These are phyloP conservation scores for Aspergillus saccharolyticus DNA, from an alignment of 495 filamentous ascomycete species.

Conservation along the genomic window DNA sequence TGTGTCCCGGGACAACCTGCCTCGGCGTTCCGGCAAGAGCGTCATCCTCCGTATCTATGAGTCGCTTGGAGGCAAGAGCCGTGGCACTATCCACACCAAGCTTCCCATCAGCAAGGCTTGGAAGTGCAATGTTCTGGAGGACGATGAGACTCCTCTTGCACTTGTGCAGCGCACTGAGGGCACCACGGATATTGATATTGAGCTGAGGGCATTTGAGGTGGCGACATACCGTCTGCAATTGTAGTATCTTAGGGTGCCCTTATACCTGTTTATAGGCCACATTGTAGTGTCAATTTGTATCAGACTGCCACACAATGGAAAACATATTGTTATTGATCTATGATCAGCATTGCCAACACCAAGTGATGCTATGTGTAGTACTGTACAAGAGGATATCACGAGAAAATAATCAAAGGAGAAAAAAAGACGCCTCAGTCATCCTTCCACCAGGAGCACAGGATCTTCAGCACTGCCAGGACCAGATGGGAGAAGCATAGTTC, in stretches of 20 bases:
- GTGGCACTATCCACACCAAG: conserved; percentile 58
- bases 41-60: conserved; percentile 85
- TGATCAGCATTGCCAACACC: conserved; percentile 1
- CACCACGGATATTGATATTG: conserved; percentile 52
- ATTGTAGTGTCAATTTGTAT: not conserved
- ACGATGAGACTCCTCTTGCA: conserved; percentile 51
- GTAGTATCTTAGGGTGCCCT: conserved; percentile 19
- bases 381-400: not conserved
- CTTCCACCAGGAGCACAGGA: no score
- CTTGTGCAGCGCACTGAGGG: conserved; percentile 41
- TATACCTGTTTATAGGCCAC: not conserved
- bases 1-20: conserved; percentile 65
- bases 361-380: conserved; percentile 12
- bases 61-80: conserved; percentile 76
- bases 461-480: no score
- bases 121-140: conserved; percentile 70
- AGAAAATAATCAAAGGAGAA: not conserved
- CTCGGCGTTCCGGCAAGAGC: conserved; percentile 64
- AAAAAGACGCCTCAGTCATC: not conserved
- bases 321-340: conserved; percentile 3
- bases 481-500: no score
- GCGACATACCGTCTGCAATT: conserved; percentile 77
- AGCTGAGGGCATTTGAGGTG: conserved; percentile 84
- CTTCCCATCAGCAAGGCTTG: conserved; percentile 69
- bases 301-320: not conserved